Evolutionary conservation across 2,329 filamentous ascomycete species (phyloP).

Genomic region (Epichloe hybrida): DNA sequence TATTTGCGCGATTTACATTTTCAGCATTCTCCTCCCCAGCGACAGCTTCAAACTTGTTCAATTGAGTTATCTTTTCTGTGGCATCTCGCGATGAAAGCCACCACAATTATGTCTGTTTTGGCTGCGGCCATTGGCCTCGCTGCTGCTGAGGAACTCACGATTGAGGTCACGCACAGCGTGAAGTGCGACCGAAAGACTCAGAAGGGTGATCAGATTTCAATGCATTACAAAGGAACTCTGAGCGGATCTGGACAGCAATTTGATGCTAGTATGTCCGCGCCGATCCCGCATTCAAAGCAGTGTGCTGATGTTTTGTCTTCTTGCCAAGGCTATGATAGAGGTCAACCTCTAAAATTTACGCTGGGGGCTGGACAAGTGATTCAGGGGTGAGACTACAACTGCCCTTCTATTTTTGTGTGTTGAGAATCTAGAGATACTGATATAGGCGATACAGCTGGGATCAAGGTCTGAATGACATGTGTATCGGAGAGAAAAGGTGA

Average conservation of each 20-base stretch:
- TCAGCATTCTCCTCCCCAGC: no score
- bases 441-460: slow-evolving; percentile 53
- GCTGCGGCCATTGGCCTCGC: slow-evolving; percentile 38
- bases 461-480: slow-evolving; percentile 81
- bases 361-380: slow-evolving; percentile 78
- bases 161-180: slow-evolving; percentile 61
- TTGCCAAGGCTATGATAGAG: slow-evolving; percentile 53
- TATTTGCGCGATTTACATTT: no score
- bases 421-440: slow-evolving; percentile 8
- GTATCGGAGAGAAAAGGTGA: slow-evolving; percentile 76
- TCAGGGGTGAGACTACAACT: slow-evolving; percentile 48
- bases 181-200: slow-evolving; percentile 68
- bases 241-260: slow-evolving; percentile 63
- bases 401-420: not conserved
- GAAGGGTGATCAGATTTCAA: slow-evolving; percentile 65
- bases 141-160: slow-evolving; percentile 52
- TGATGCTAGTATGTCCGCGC: slow-evolving; percentile 47
- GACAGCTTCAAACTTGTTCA: no score
- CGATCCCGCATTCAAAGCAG: not conserved
- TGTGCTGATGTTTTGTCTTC: not conserved
- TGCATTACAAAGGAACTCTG: slow-evolving; percentile 83
- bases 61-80: not conserved
- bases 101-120: slow-evolving; percentile 35
- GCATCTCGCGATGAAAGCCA: slow-evolving; percentile 31
- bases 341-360: slow-evolving; percentile 61